Percentiles rank a stretch among this genome's conserved stretches.
phyloP scores from a whole-genome alignment of 768 basidiomycete species.

The Dacryopinax primogenitus region DNA sequence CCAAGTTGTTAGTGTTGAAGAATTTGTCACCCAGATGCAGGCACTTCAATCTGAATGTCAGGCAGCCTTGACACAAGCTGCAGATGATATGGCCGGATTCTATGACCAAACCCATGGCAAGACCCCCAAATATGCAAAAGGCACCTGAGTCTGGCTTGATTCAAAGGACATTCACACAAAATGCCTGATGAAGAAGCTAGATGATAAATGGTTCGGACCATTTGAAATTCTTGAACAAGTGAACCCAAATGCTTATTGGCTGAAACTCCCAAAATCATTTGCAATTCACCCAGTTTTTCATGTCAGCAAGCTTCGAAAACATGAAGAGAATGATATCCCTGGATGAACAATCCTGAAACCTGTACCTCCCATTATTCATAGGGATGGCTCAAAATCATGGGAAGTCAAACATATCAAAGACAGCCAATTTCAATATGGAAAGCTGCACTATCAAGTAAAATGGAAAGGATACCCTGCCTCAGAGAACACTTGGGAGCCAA shows the following conservation, averaged over 20 bases:
- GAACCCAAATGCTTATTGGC: constrained; percentile 12
- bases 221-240: constrained; percentile 17
- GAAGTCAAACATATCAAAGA: constrained; percentile 22
- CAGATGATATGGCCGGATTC: constrained; percentile 22
- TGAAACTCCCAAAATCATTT: constrained; percentile 15
- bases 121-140: constrained; percentile 16
- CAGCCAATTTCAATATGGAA: background rate
- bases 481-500: constrained; percentile 17
- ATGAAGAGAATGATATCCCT: constrained; percentile 14
- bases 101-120: constrained; percentile 17
- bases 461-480: constrained; percentile 22
- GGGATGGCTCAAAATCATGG: constrained; percentile 13
- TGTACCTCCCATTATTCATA: constrained; percentile 14
- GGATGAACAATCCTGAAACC: constrained; percentile 6
- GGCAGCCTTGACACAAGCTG: constrained; percentile 17
- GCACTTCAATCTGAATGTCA: constrained; percentile 13
- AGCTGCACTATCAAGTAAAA: constrained; percentile 22
- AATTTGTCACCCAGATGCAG: constrained; percentile 20
- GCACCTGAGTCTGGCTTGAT: constrained; percentile 18
- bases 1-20: constrained; percentile 15
- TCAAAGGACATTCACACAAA: constrained; percentile 15
- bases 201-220: constrained; percentile 17
- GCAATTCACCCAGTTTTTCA: constrained; percentile 19
- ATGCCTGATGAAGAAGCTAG: constrained; percentile 20
- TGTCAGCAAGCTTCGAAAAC: constrained; percentile 11